Base-by-base conservation (phyloP, 2,329 filamentous ascomycete genomes). In the Hortaea werneckii region DNA sequence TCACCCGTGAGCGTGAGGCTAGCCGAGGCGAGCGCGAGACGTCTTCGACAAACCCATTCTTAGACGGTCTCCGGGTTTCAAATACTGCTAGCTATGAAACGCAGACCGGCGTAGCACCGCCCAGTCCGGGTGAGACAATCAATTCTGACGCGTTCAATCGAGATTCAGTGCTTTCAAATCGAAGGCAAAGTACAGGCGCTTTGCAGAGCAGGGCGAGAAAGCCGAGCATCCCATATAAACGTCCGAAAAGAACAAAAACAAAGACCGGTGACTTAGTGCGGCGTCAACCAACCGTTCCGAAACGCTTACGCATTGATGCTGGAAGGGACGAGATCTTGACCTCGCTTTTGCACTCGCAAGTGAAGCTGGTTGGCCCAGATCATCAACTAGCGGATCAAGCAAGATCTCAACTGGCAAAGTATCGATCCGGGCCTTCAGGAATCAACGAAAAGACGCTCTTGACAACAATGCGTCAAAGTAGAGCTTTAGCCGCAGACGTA, bases 101-200 rank as follows among this genome's bases (percentile, higher is more conserved):
- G 7, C 48, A 49, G 12, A 53, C 50, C 11, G 52, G 53, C 38
- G 50, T 40, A 7, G 52, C 51, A 35, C 50, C 50, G 34, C 46
- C 45, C 1, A 49, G 45, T 42, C 45, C 50, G 9, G 42, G 32
- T 13, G 29, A 37, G n/a, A n/a, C n/a, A n/a, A n/a, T n/a, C n/a
- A n/a, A n/a, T n/a, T n/a, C n/a, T n/a, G n/a, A n/a, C n/a, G n/a
- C n/a, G n/a, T n/a, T n/a, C n/a, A n/a, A n/a, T n/a, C n/a, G n/a
- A n/a, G n/a, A n/a, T n/a, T n/a, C n/a, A n/a, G n/a, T n/a, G n/a
- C n/a, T n/a, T n/a, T n/a, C n/a, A n/a, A n/a, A n/a, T n/a, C n/a
- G n/a, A n/a, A n/a, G n/a, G n/a, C n/a, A n/a, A n/a, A n/a, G n/a
- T n/a, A n/a, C n/a, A n/a, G n/a, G n/a, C n/a, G n/a, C n/a, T n/a